Evolutionary conservation across 257 asterid genomes (phyloP), one percentile per base, ranked within the genome.

Genomic region (Nicotiana otophora): DNA sequence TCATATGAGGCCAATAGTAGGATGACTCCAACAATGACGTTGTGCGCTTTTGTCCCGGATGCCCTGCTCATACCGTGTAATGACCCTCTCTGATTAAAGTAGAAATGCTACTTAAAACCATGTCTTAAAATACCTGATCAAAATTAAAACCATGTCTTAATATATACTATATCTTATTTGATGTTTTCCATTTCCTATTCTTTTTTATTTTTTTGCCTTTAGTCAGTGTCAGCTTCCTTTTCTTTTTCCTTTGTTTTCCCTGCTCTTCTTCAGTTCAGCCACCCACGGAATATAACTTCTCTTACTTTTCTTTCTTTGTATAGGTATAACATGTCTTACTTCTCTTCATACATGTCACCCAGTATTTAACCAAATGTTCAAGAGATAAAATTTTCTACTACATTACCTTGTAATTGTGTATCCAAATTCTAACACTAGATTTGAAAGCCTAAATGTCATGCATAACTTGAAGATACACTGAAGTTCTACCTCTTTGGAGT

Each of bases 381-480:
- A 17, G 76, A 33, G 36, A 67, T 33, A 17, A 17, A 7, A 8
- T 7, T 31, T 33, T 31, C 74, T 66, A 23, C 53, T 33, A 67
- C 12, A n/a, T 4, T 36, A 19, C 57, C 77, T n/a, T n/a, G 19
- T 69, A 23, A 4, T 39, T 10, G 77, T 39, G 77, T 23, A 69
- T 69, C 60, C 62, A 15, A 2, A 63, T 46, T 80, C 82, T 34
- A 81, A 82, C n/a, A 17, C 55, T 72, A 82, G 57, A 79, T 80
- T 65, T 34, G 62, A 20, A 70, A 58, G 78, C 55, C 46, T 33
- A 16, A 36, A 67, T 34, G 17, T 39, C 77, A 0, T 53, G 11
- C n/a, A 69, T 39, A 19, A 69, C 78, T 69, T 69, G 33, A 69
- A 39, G 17, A 69, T 69, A 4, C 70, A 64, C 42, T 2, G 68